Base-by-base conservation (phyloP, 768 basidiomycete species). In the Tricholoma sp. region DNA sequence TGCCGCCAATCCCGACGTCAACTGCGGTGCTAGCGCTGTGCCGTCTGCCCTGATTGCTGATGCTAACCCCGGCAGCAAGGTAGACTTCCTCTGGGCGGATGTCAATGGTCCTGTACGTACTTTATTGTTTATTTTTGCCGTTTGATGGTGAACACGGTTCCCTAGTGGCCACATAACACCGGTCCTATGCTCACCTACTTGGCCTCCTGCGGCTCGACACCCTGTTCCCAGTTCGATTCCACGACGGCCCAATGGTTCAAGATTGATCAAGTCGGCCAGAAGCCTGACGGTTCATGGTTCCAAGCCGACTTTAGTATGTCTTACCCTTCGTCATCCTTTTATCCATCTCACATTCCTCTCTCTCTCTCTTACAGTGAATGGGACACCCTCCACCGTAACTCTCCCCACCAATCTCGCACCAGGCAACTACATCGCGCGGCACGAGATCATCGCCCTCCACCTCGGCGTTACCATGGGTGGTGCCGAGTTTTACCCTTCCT, bases 401-500 rank as follows among this genome's bases (percentile, higher is more conserved):
- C 63, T 86, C 49, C 84, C 84, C 1, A 59, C 69, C 18, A 79
- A 77, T 46, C 67, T 92, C 54, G 76, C 82, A 2, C 71, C 85
- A 2, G 90, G 90, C 4, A 81, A 86, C 62, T 91, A 91, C 68
- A 74, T 92, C 57, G 68, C 91, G 65, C 86, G 89, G 1, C 84
- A 89, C 67, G 89, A 92, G 67, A 86, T 91, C 69, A 85, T 91
- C 67, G 85, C 86, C 9, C 80, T 91, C 12, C 90, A 91, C 64
- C 77, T 84, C 47, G 89, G 79, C 5, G 75, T 66, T n/a, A 61
- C 64, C 2, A 9, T 65, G 16, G 83, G 84, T 5, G 87, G 86
- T 18, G 89, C 88, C 0, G 90, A 93, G 71, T 92, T 91, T 71
- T 93, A 93, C 67, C 84, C 87, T 0, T 80, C 82, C 24, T 93